Base-by-base conservation (phyloP, 1,139 yeast genomes). In the Suhomyces kunorum region DNA sequence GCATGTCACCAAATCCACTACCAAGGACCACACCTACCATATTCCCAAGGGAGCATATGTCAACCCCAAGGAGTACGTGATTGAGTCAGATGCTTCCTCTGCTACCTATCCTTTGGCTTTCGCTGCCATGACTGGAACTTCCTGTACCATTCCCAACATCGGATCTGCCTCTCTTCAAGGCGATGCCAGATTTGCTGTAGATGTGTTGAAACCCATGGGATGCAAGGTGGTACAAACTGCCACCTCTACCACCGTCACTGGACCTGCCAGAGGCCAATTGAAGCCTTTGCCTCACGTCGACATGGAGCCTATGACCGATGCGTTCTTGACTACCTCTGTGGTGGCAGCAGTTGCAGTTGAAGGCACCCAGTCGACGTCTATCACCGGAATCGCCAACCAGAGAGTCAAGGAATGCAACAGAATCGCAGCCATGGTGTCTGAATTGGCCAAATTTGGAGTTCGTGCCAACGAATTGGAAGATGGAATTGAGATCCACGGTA, bases 231-330 rank as follows among this genome's bases (percentile, higher is more conserved):
- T 66, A 34, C 98, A 94, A 68, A 80, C 94, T 2, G 81, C 78
- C 1, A 78, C 84, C 2, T 81, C 95, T 2, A 92, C 98, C 1
- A 88, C 97, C 1, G 98, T 94, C 4, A 80, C 84, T 32, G 98
- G 98, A 30, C 96, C 97, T 8, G 73, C 84, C 22, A 64, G 67
- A 28, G 94, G 95, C 11, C 52, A 65, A 3, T 73, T 92, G 50
- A 77, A 73, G 54, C 88, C 96, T 9, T 70, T 92, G 48, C 70
- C 80, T 11, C 78, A 74, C 48, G 84, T 92, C 43, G 97, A 94
- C 61, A 94, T 92, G 98, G 98, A 92, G 64, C 98, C 98, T 41
- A 92, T 92, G 98, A 92, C 99, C 0, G 99, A 92, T 66, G 98
- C 98, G 0, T 92, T 92, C 61, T 74, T 92, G 58, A 92, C 98